Percentiles rank a stretch among this genome's conserved stretches.
These are phyloP conservation scores for Geotrichum australiense DNA, from an alignment of 1,139 yeast species.

Conservation along the genomic window DNA sequence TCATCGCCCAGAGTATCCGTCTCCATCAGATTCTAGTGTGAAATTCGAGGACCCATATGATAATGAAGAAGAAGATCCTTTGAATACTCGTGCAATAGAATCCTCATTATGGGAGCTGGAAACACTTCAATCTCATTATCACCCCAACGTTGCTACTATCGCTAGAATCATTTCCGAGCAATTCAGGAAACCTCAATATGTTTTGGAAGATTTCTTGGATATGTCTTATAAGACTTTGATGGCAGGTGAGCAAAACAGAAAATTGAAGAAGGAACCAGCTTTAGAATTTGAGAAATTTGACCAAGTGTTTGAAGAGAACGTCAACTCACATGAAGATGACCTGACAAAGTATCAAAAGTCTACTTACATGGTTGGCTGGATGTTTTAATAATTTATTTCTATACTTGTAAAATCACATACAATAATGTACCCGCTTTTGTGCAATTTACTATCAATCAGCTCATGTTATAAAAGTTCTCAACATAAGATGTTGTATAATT, in stretches of 20 bases:
- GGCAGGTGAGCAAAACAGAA: conserved; percentile 67
- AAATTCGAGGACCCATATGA: conserved; percentile 61
- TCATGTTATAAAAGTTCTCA: no score
- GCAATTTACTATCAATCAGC: no score
- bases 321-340: conserved; percentile 8
- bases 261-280: conserved; percentile 63
- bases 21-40: conserved; percentile 21
- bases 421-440: no score
- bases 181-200: conserved; percentile 77
- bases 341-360: conserved; percentile 5
- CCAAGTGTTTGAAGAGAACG: conserved; percentile 31
- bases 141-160: conserved; percentile 89
- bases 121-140: conserved; percentile 78
- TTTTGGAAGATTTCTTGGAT: conserved; percentile 89
- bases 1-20: conserved; percentile 44
- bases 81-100: conserved; percentile 67
- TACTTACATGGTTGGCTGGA: conserved; percentile 17
- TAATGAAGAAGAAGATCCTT: conserved; percentile 59
- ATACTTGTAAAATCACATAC: background rate
- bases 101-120: conserved; percentile 93
- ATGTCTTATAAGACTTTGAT: conserved; percentile 76
- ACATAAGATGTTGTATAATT: no score
- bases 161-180: conserved; percentile 88
- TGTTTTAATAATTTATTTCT: conserved; percentile 5
- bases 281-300: conserved; percentile 66